Conservation (phyloP, 2,329 filamentous ascomycete genomes). For the Ascomycota sp. region DNA sequence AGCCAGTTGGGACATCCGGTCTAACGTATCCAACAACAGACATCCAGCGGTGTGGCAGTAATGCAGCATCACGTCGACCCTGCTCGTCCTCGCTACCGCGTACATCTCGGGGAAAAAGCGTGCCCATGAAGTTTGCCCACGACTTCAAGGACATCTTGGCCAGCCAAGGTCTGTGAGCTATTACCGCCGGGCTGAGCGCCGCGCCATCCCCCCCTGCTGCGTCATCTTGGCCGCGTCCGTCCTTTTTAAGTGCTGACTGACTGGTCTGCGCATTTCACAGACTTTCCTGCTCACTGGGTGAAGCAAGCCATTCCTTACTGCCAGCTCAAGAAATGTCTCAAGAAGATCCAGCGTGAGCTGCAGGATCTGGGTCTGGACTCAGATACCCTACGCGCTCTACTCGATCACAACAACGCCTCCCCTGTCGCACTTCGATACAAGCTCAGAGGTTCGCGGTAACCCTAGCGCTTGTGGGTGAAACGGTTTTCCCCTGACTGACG, state of each 20-base stretch:
- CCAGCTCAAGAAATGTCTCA: slow-evolving; percentile 73
- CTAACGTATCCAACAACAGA: too few relatives aligned
- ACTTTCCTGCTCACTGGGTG: slow-evolving; percentile 51
- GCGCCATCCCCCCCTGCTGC: too few relatives aligned
- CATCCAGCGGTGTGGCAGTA: too few relatives aligned
- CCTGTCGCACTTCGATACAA: slow-evolving; percentile 29
- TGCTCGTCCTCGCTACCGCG: too few relatives aligned
- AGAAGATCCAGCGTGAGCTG: slow-evolving; percentile 53
- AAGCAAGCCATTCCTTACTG: slow-evolving; percentile 62
- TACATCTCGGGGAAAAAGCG: too few relatives aligned
- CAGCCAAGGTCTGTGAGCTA: slow-evolving; percentile 24
- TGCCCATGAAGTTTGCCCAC: slow-evolving; percentile 64
- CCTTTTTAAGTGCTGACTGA: neutral
- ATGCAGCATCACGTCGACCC: too few relatives aligned
- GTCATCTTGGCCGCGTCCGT: too few relatives aligned
- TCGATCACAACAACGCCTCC: slow-evolving; percentile 26
- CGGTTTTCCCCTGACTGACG: neutral
- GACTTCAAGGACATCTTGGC: slow-evolving; percentile 49
- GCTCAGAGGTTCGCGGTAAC: slow-evolving; percentile 21
- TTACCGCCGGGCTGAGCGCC: too few relatives aligned
- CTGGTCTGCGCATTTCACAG: slow-evolving; percentile 10
- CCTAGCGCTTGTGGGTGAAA: neutral
- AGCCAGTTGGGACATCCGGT: neutral
- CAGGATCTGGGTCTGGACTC: slow-evolving; percentile 47
- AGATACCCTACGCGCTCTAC: slow-evolving; percentile 43